phyloP scores from a whole-genome alignment of 192 early-diverging fungal species.

The Rhizoclosmatium sp. region DNA sequence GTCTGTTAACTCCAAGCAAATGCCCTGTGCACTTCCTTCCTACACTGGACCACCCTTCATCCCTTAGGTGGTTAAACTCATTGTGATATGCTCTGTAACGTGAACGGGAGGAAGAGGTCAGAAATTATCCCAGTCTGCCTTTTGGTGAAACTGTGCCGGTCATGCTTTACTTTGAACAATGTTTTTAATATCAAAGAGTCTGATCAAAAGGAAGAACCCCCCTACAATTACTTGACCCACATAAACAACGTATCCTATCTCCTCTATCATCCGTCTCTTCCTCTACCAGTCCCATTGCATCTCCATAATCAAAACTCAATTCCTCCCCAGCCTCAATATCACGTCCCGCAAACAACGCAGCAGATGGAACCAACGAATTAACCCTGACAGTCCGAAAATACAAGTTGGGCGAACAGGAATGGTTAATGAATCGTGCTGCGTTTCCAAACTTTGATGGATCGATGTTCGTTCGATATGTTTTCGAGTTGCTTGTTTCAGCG shows the following conservation, averaged over 20 bases:
- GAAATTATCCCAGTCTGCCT: no score
- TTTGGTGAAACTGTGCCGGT: no score
- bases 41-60: no score
- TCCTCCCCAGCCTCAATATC: slow-evolving; percentile 45
- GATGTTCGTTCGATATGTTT: slow-evolving; percentile 45
- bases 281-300: background rate
- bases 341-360: slow-evolving; percentile 44
- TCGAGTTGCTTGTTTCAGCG: no score
- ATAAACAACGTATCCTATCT: slow-evolving; percentile 11
- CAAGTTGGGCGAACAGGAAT: slow-evolving; percentile 52
- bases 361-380: slow-evolving; percentile 39
- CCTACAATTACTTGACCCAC: background rate
- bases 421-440: slow-evolving; percentile 49
- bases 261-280: background rate
- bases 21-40: no score
- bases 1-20: no score
- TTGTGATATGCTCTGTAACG: no score
- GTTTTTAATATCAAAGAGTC: background rate
- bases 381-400: slow-evolving; percentile 40
- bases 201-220: slow-evolving; percentile 15
- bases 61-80: no score
- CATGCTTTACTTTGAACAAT: no score
- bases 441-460: slow-evolving; percentile 45
- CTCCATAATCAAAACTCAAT: slow-evolving; percentile 47
- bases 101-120: no score